These are phyloP conservation scores for Abelmoschus esculentus DNA, from an alignment of 345 rosid genomes.

Conservation along the genomic window DNA sequence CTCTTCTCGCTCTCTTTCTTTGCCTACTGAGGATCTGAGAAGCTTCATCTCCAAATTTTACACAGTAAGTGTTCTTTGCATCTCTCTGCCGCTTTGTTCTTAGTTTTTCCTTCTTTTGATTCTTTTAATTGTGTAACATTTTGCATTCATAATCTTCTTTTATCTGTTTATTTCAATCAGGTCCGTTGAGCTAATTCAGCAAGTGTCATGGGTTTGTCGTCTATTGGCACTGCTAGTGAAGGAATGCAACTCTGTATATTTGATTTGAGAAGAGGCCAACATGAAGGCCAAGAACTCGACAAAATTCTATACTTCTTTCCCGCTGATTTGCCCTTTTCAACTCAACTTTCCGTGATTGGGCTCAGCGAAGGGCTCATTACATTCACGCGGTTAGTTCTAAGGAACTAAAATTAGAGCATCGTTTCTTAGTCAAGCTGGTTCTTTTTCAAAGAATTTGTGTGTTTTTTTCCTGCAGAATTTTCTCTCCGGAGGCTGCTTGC, in stretches of 20 bases:
- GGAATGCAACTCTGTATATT: constrained; percentile 65
- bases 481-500: constrained; percentile 95
- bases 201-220: constrained; percentile 57
- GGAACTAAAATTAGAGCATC: not conserved
- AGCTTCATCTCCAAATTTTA: not conserved
- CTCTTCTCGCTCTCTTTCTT: not conserved
- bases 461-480: constrained; percentile 48
- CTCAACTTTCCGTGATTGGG: constrained; percentile 88
- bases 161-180: constrained; percentile 8
- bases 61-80: not conserved
- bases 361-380: constrained; percentile 97
- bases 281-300: constrained; percentile 87
- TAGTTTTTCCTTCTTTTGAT: not conserved
- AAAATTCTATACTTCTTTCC: constrained; percentile 90
- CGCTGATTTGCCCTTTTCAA: constrained; percentile 68
- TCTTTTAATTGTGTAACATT: not conserved
- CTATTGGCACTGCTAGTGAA: constrained; percentile 41
- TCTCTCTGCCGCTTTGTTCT: not conserved
- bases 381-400: constrained; percentile 52
- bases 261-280: constrained; percentile 87
- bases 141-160: not conserved
- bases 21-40: not conserved
- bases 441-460: not conserved
- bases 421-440: constrained; percentile 4
- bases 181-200: constrained; percentile 21